phyloP scores from a whole-genome alignment of 176 grass and related monocot genomes.

The Ampelocalamus luodianensis region DNA sequence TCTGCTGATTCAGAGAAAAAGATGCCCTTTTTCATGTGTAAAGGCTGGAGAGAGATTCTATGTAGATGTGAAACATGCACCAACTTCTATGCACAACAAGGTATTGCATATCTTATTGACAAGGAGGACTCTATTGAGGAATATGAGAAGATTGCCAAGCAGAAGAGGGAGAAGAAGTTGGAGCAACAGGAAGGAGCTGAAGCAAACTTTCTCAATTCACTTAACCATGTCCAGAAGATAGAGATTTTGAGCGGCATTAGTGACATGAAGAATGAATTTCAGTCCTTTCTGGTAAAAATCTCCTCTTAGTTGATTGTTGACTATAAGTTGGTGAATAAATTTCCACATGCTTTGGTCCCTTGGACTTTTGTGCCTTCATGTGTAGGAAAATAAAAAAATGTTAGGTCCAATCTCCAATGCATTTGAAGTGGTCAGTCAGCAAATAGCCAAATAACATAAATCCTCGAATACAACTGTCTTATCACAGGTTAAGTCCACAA shows the following conservation, averaged over 20 bases:
- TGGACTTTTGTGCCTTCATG: neutral
- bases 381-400: neutral
- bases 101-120: constrained; percentile 69
- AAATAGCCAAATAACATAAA: neutral
- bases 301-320: constrained; percentile 27
- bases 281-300: constrained; percentile 80
- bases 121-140: constrained; percentile 89
- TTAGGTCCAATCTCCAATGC: neutral
- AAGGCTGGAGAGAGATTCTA: constrained; percentile 83
- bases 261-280: constrained; percentile 91
- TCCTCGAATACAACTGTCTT: neutral
- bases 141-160: constrained; percentile 87
- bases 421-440: neutral
- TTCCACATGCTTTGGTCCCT: constrained; percentile 6
- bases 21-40: constrained; percentile 78
- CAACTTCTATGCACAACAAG: constrained; percentile 57
- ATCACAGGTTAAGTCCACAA: neutral
- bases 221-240: constrained; percentile 94
- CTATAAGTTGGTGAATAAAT: neutral
- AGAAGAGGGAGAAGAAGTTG: constrained; percentile 89
- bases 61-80: constrained; percentile 76
- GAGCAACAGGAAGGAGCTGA: constrained; percentile 90
- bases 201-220: constrained; percentile 79
- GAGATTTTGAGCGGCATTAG: constrained; percentile 87
- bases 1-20: constrained; percentile 50